These are phyloP conservation scores for Mycothermus thermophilus DNA, from an alignment of 495 filamentous ascomycete species.

Conservation along the genomic window DNA sequence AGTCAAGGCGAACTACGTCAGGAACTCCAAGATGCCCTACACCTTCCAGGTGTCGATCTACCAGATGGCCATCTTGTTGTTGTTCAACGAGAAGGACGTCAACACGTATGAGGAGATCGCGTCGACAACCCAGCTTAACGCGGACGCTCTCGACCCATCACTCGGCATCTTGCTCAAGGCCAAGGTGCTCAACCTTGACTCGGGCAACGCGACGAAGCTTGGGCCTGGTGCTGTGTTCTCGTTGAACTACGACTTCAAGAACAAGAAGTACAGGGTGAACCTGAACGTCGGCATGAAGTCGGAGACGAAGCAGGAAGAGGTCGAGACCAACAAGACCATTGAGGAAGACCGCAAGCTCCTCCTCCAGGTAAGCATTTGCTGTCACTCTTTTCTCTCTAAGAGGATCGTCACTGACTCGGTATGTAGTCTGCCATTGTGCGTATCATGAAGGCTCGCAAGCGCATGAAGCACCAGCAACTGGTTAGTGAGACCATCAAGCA, in stretches of 20 bases:
- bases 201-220: slow-evolving; percentile 60
- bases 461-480: slow-evolving; percentile 89
- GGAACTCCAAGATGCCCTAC: slow-evolving; percentile 74
- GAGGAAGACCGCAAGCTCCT: slow-evolving; percentile 95
- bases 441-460: slow-evolving; percentile 99
- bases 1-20: slow-evolving; percentile 84
- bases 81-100: slow-evolving; percentile 87
- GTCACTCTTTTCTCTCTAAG: slow-evolving; percentile 19
- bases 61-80: slow-evolving; percentile 91
- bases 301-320: slow-evolving; percentile 86
- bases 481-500: slow-evolving; percentile 91
- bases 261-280: slow-evolving; percentile 94
- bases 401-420: slow-evolving; percentile 16
- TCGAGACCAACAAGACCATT: slow-evolving; percentile 98
- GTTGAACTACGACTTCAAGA: slow-evolving; percentile 90
- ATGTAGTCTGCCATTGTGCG: slow-evolving; percentile 87
- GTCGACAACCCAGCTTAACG: slow-evolving; percentile 59
- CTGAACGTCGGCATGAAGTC: slow-evolving; percentile 89
- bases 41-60: slow-evolving; percentile 97
- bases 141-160: slow-evolving; percentile 73
- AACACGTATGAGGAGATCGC: slow-evolving; percentile 78
- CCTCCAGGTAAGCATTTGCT: slow-evolving; percentile 71
- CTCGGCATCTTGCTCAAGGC: slow-evolving; percentile 78
- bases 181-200: slow-evolving; percentile 59
- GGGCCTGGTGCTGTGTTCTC: slow-evolving; percentile 60